phyloP scores from a whole-genome alignment of 1,284 basidiomycete species.

The Baeospora myosura region DNA sequence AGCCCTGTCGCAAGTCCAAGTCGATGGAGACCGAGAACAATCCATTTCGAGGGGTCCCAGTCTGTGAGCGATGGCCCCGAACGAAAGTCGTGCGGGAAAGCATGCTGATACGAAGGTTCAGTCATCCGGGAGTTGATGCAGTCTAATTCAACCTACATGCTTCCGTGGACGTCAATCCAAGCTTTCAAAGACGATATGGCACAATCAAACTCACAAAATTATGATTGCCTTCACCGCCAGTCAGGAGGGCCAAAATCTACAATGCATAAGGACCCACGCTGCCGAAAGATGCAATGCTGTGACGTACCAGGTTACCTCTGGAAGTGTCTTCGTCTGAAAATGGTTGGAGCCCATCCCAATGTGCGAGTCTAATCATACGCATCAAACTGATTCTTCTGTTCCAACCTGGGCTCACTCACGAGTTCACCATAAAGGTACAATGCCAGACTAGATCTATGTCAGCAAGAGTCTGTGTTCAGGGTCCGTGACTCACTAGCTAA shows the following conservation, averaged over 20 bases:
- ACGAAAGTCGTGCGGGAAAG: conserved; percentile 72
- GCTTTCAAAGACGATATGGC: neutral
- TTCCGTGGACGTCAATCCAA: conserved; percentile 10
- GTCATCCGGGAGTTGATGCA: neutral
- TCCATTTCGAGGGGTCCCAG: conserved; percentile 83
- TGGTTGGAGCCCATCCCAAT: conserved; percentile 72
- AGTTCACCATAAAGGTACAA: conserved; percentile 75
- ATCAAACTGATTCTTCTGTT: neutral
- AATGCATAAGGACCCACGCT: neutral
- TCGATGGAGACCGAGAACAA: conserved; percentile 51
- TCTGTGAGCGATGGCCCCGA: conserved; percentile 53
- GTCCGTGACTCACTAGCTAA: conserved; percentile 41
- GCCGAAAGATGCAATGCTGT: neutral
- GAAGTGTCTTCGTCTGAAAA: conserved; percentile 78
- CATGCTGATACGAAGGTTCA: conserved; percentile 40
- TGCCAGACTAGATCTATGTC: conserved; percentile 52
- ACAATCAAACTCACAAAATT: conserved; percentile 51
- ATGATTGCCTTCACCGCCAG: conserved; percentile 74
- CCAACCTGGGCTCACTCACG: conserved; percentile 33
- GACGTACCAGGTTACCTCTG: conserved; percentile 56
- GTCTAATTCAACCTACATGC: conserved; percentile 22
- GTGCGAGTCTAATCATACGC: conserved; percentile 45
- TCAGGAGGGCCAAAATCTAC: conserved; percentile 38
- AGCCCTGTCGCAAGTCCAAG: conserved; percentile 47
- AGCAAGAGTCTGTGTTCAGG: conserved; percentile 7